These are phyloP conservation scores for Oxyria digyna DNA, from an alignment of 148 eudicot species.

Conservation along the genomic window DNA sequence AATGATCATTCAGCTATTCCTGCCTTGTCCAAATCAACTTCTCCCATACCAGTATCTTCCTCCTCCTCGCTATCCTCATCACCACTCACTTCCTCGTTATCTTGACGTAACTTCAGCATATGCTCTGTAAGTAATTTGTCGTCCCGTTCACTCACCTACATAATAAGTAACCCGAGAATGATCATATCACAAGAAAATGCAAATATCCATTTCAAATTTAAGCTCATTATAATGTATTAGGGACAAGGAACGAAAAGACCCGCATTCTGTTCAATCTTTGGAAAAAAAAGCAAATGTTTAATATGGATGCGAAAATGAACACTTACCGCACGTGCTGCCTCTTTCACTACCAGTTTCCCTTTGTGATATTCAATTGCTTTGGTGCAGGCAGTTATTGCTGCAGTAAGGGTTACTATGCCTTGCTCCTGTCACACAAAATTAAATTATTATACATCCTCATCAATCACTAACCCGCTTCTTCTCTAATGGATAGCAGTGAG, in stretches of 20 bases:
- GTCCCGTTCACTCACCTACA: conserved; percentile 84
- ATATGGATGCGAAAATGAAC: neutral
- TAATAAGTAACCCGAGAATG: neutral
- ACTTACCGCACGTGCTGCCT: conserved; percentile 81
- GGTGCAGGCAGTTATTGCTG: conserved; percentile 73
- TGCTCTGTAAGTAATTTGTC: conserved; percentile 52
- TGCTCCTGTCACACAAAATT: conserved; percentile 45
- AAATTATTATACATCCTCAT: neutral
- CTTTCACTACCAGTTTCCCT: conserved; percentile 76
- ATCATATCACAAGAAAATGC: neutral
- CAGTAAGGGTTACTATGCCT: conserved; percentile 66
- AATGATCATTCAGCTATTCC: conserved; percentile 12
- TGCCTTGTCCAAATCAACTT: conserved; percentile 49
- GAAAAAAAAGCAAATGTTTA: neutral
- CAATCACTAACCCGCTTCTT: neutral
- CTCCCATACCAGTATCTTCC: conserved; percentile 86
- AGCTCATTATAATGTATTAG: no score
- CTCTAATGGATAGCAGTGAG: neutral
- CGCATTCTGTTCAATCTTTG: neutral
- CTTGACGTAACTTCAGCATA: conserved; percentile 37
- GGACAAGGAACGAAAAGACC: no score
- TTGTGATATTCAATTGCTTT: conserved; percentile 66
- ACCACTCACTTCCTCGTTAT: conserved; percentile 55
- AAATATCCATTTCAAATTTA: no score
- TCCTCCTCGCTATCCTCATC: conserved; percentile 73